Evolutionary conservation across 257 asterid genomes (phyloP), one percentile per base, ranked within the genome.

Genomic region (Fraxinus pennsylvanica): DNA sequence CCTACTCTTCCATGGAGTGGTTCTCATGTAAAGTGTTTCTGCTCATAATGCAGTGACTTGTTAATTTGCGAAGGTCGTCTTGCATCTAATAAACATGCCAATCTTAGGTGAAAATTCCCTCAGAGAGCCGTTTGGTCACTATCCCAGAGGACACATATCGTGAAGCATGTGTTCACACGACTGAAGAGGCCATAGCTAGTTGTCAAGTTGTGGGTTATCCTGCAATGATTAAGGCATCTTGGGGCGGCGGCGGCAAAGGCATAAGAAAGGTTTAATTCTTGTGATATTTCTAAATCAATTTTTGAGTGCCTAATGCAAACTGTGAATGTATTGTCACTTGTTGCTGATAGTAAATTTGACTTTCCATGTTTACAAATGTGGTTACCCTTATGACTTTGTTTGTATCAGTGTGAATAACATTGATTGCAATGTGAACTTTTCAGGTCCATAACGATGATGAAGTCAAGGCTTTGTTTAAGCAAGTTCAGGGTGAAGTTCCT

Each of bases 191-290:
- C 72, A 82, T 93, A 79, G 88, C 96, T 57, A 96, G 99, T 87
- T 96, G 99, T 81, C 97, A 93, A 83, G 92, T 84, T 81, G 98
- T 96, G 69, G 99, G 99, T 68, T 93, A 93, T 87, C 99, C 99
- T 76, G 99, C 99, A 63, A 96, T 96, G 99, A 92, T 96, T 74
- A 96, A 96, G 88, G 99, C 99, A 81, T 96, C 99, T 74, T 96
- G 99, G 99, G 99, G 99, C 71, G 98, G 99, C 61, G 99, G 99
- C 74, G 99, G 99, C 80, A 96, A 96, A 90, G 99, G 99, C 89
- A 96, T 96, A 80, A 85, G 99, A 83, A 96, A 96, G 99, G 99
- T 96, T 68, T 80, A 89, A 76, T 81, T 80, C 68, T 68, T 74
- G 76, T 43, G 76, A 76, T 76, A 71, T 27, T 33, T 72, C 12